These are phyloP conservation scores for Nicotiana attenuata DNA, from an alignment of 257 asterid species.

Conservation along the genomic window DNA sequence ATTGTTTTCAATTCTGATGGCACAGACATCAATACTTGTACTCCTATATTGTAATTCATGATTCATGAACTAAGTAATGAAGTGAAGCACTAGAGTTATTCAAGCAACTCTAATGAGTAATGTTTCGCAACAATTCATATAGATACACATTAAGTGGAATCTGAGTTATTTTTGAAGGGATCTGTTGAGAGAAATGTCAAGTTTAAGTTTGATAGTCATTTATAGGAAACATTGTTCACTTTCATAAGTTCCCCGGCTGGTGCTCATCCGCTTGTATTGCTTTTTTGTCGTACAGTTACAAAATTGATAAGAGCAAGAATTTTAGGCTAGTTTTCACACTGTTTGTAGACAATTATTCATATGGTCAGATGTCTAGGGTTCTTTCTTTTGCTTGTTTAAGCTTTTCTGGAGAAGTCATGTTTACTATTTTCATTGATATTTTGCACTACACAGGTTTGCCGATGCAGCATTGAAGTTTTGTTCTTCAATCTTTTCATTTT, in stretches of 20 bases:
- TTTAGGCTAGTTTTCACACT: neutral
- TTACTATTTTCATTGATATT: too few species aligned
- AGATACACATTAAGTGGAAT: slow-evolving; percentile 3
- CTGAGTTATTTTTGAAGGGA: neutral
- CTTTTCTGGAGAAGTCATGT: too few species aligned
- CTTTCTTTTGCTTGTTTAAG: too few species aligned
- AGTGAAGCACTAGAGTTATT: too few species aligned
- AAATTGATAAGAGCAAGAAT: neutral
- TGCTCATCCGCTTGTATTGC: neutral
- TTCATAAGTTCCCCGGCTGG: neutral
- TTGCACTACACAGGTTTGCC: too few species aligned
- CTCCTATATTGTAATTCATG: too few species aligned
- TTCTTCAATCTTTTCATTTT: too few species aligned
- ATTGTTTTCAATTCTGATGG: too few species aligned
- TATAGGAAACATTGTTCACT: slow-evolving; percentile 4
- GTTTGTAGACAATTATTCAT: neutral
- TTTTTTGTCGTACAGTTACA: neutral
- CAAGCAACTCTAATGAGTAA: neutral
- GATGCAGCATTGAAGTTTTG: too few species aligned
- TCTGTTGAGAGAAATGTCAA: slow-evolving; percentile 2
- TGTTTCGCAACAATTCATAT: neutral
- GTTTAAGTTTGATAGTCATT: neutral
- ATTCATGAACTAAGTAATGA: too few species aligned
- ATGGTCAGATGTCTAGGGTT: neutral
- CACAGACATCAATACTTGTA: too few species aligned